Percentiles rank a stretch among this genome's conserved stretches.
phyloP scores from a whole-genome alignment of 1,284 basidiomycete species.

The Kwoniella shivajii region DNA sequence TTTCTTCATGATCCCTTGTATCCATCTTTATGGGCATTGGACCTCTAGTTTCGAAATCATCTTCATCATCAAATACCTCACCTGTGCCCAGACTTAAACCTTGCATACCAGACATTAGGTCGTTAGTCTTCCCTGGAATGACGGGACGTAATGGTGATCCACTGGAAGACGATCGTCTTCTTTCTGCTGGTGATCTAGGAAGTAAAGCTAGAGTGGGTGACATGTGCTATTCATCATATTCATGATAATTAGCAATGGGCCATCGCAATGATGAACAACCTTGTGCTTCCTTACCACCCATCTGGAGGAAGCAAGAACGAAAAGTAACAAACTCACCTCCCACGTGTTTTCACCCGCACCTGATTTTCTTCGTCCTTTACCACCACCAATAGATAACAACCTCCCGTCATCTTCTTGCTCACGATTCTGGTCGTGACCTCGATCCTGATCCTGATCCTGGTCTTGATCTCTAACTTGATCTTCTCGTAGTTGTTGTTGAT shows the following conservation, averaged over 20 bases:
- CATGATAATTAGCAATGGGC: background rate
- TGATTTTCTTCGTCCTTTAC: constrained; percentile 22
- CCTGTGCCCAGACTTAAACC: constrained; percentile 64
- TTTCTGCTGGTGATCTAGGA: constrained; percentile 76
- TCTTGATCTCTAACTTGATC: constrained; percentile 27
- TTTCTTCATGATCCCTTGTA: constrained; percentile 49
- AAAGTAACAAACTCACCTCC: constrained; percentile 70
- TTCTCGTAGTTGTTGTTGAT: constrained; percentile 46
- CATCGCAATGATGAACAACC: too few relatives aligned
- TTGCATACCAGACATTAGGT: too few relatives aligned
- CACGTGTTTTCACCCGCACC: constrained; percentile 74
- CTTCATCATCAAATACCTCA: constrained; percentile 63
- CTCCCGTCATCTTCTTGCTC: constrained; percentile 53
- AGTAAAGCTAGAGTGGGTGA: constrained; percentile 89
- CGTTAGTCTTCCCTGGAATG: constrained; percentile 59
- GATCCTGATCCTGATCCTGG: constrained; percentile 64
- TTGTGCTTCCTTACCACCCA: too few relatives aligned
- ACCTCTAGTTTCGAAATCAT: constrained; percentile 66
- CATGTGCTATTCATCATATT: constrained; percentile 70
- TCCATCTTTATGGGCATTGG: constrained; percentile 64
- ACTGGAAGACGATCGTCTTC: constrained; percentile 68
- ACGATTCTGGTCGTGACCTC: constrained; percentile 59
- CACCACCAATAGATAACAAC: background rate
- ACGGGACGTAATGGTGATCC: constrained; percentile 79
- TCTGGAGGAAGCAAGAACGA: too few relatives aligned